Conservation (phyloP, 768 basidiomycete genomes). For the Rhodosporidiobolus odoratus region DNA sequence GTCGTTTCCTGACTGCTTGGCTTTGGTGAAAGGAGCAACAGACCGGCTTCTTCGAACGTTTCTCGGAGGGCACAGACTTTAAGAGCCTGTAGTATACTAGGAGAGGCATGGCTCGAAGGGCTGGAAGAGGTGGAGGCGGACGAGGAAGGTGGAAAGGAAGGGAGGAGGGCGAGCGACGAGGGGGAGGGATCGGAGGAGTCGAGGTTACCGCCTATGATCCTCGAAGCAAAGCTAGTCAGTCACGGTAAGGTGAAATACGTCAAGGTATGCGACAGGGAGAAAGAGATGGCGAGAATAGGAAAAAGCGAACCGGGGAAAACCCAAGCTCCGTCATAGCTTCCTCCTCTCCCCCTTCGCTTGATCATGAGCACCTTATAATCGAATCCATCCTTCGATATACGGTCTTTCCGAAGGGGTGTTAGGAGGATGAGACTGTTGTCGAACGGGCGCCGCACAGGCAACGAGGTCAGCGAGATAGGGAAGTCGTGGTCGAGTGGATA, state of each 20-base stretch:
- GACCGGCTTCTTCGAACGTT: constrained; percentile 39
- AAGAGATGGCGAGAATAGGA: not conserved
- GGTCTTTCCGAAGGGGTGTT: not conserved
- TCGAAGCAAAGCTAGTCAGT: not conserved
- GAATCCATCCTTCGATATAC: constrained; percentile 18
- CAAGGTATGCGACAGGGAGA: not conserved
- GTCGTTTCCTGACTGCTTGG: not conserved
- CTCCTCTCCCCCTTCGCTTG: constrained; percentile 15
- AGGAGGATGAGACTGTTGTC: constrained; percentile 20
- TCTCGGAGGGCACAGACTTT: constrained; percentile 36
- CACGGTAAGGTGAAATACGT: not conserved
- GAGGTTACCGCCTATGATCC: constrained; percentile 25
- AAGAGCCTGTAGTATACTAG: not conserved
- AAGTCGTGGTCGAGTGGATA: too few relatives aligned
- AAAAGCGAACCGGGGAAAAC: constrained; percentile 37
- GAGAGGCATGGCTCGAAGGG: not conserved
- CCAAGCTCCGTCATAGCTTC: constrained; percentile 26
- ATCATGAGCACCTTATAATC: constrained; percentile 39
- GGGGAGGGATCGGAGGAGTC: constrained; percentile 14
- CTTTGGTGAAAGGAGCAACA: constrained; percentile 26
- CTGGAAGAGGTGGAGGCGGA: not conserved
- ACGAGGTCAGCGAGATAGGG: not conserved
- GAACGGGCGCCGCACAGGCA: not conserved
- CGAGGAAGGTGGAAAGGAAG: not conserved
- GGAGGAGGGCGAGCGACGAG: not conserved